Conservation (phyloP, 2,329 filamentous ascomycete species). For the Penicillium sp. region DNA sequence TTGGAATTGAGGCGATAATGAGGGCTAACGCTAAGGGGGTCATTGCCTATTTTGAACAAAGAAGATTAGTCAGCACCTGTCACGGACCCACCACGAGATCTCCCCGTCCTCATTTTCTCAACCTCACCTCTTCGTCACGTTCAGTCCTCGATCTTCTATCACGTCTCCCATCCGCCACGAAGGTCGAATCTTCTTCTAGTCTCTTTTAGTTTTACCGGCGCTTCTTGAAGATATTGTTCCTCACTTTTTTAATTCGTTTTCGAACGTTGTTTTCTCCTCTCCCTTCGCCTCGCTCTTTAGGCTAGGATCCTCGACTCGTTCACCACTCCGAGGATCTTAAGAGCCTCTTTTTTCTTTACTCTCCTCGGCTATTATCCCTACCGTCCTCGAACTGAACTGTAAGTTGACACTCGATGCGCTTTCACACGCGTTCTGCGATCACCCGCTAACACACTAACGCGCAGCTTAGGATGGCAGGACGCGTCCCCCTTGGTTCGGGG, state of each 20-base stretch:
- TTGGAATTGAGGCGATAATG: neutral
- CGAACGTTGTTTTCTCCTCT: neutral
- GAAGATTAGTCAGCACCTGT: neutral
- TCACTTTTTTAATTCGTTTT: neutral
- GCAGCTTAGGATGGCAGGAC: neutral
- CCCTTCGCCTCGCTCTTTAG: neutral
- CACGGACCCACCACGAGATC: neutral
- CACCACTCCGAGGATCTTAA: neutral
- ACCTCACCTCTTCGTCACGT: neutral
- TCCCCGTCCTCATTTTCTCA: neutral
- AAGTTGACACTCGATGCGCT: neutral
- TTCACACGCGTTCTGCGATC: neutral
- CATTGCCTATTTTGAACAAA: neutral
- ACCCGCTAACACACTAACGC: neutral
- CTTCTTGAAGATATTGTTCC: neutral
- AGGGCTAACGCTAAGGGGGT: neutral
- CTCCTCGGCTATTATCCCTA: neutral
- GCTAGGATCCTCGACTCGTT: neutral
- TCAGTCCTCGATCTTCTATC: neutral
- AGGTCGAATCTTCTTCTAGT: neutral
- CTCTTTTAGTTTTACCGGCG: neutral
- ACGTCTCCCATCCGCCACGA: neutral
- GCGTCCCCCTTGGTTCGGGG: neutral
- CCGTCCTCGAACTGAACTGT: neutral
- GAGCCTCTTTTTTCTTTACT: neutral